Conservation (phyloP, 805 yeast genomes). For the Saccharomycopsis sp. region DNA sequence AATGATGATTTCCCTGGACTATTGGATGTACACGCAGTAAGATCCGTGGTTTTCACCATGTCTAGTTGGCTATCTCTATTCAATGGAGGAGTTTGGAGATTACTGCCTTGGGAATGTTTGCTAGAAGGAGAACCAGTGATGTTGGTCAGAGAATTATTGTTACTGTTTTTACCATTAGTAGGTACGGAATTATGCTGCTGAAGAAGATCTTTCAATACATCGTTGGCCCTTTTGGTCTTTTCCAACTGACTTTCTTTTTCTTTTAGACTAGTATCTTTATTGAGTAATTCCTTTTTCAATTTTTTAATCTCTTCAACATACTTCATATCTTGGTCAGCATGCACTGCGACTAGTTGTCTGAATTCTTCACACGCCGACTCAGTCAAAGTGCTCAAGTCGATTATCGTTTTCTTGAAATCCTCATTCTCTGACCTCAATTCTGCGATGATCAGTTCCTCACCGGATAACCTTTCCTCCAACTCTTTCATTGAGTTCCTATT, state of each 20-base stretch:
- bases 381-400: neutral
- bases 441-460: neutral
- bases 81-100: neutral
- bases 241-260: neutral
- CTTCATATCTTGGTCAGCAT: neutral
- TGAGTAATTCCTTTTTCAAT: neutral
- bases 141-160: neutral
- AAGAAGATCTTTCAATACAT: neutral
- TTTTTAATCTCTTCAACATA: neutral
- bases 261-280: neutral
- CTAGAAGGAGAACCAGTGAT: neutral
- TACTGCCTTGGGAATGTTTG: neutral
- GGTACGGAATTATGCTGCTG: neutral
- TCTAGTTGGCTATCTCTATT: neutral
- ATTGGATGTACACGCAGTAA: neutral
- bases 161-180: neutral
- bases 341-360: neutral
- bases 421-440: neutral
- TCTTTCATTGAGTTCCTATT: neutral
- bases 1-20: neutral
- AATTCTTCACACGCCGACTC: neutral
- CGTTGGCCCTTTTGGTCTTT: neutral
- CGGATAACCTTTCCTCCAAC: neutral
- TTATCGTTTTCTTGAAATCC: neutral
- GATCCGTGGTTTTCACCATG: neutral